Base-by-base conservation (phyloP, 1,284 basidiomycete species). In the Ustilago nuda region DNA sequence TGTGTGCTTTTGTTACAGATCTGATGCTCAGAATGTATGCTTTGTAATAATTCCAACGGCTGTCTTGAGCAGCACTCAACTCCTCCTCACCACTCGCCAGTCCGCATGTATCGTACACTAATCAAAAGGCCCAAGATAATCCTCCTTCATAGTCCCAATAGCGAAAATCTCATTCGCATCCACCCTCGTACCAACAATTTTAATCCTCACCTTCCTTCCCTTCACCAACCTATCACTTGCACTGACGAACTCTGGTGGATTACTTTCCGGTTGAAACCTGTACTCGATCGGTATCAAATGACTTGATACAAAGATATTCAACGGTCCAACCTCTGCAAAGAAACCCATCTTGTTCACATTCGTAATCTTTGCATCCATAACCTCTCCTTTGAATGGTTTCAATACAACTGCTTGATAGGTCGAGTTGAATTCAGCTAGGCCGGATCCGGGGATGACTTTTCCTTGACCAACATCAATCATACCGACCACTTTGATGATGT, bases 301-400 rank as follows among this genome's bases (percentile, higher is more conserved):
- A 76, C 94, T 93, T 19, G 95, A 96, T 27, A 98, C 82, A 53
- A 85, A 85, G 55, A 85, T 82, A 61, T 79, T 81, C 19, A 85
- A 55, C 11, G 96, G 97, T 45, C 97, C 97, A 58, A 96, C 94
- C 77, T 96, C 93, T 56, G 94, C 94, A 79, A 98, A 98, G 88
- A 98, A 97, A 7, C 95, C 95, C 94, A 98, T 98, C 94, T 98
- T 98, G 87, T 93, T 97, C 46, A 99, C 97, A 77, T 94, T 95
- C 78, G 92, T 92, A 32, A 99, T 96, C 8, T 95, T 92, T 1
- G 94, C 96, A 86, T 99, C 97, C 41, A 99, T 93, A 6, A 98
- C 96, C 87, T 99, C 96, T 27, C 95, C 95, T 87, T 98, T 98
- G 90, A 98, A 99, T 37, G 84, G 84, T 68, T 84, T 84, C 36